Evolutionary conservation across 2,329 filamentous ascomycete genomes (phyloP), one percentile per base, ranked within the genome.

Genomic region (Talaromyces sp.): DNA sequence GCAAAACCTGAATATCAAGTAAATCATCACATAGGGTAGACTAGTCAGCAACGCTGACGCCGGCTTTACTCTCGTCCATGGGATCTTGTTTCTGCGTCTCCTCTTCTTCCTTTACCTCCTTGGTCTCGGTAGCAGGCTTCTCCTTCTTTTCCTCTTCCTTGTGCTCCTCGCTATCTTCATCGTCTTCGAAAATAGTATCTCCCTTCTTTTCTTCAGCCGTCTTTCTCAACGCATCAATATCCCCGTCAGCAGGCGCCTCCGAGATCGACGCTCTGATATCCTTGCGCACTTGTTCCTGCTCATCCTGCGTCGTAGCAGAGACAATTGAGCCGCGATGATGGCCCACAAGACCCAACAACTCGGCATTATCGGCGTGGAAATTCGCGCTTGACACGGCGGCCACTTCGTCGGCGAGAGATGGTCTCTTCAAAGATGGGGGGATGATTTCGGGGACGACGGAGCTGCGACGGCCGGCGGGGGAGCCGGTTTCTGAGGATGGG

Each of bases 261-360:
- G 75, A 75, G 40, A 80, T 74, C 4, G 78, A 79, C 53, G 75
- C 73, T 11, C 78, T 73, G 45, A 80, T 71, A 64, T 80, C 77
- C 49, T 73, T 70, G 19, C 74, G 72, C 5, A 76, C 70, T 64
- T 76, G 72, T n/a, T 75, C 73, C 34, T 73, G 72, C 63, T 78
- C 78, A 43, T 72, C 74, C 17, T 72, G 68, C 17, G 74, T 74
- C 0, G 73, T 73, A 3, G 72, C 72, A 27, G 76, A 76, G 8
- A 79, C 70, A 36, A 75, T 75, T 7, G 76, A 76, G 0, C 72
- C 72, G 27, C 76, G 77, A 67, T 79, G 77, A 67, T 79, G 77
- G 61, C 72, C 72, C n/a, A 77, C 72, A n/a, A 79, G 67, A 3
- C 76, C 76, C 65, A 78, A 65, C 63, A 69, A 65, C 67, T 75